These are phyloP conservation scores for Epichloe glyceriae DNA, from an alignment of 2,329 filamentous ascomycete species.

Conservation along the genomic window DNA sequence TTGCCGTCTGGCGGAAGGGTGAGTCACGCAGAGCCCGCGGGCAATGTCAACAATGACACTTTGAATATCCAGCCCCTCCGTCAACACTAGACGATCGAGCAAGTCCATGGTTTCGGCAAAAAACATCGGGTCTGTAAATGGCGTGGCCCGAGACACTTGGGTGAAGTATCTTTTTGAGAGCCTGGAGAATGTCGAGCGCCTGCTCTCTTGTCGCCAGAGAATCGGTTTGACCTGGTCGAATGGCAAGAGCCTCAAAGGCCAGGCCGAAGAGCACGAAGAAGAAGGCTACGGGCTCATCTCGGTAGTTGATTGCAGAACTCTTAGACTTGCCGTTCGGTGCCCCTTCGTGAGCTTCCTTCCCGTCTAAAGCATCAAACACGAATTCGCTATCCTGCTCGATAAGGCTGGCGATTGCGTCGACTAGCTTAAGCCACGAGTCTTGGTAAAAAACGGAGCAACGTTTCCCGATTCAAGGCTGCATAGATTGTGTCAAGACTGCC, in stretches of 20 bases:
- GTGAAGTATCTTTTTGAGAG: conserved; percentile 86
- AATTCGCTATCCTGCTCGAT: conserved; percentile 97
- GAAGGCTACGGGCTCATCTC: conserved; percentile 94
- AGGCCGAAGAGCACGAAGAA: conserved; percentile 97
- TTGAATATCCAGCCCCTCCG: conserved; percentile 80
- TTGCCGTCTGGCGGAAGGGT: conserved; percentile 64
- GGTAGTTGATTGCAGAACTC: conserved; percentile 82
- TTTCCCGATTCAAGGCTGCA: conserved; percentile 86
- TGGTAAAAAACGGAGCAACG: conserved; percentile 93
- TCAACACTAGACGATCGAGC: conserved; percentile 81
- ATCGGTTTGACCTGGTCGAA: conserved; percentile 43
- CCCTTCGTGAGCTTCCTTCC: conserved; percentile 49
- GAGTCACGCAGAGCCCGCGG: conserved; percentile 74
- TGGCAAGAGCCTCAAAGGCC: conserved; percentile 88
- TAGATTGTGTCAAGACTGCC: conserved; percentile 90
- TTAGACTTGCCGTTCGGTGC: conserved; percentile 41
- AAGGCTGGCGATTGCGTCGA: conserved; percentile 91
- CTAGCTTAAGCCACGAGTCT: conserved; percentile 89
- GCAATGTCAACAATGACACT: conserved; percentile 89
- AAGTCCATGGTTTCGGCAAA: conserved; percentile 97
- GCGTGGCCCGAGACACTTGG: conserved; percentile 92
- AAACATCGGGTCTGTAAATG: conserved; percentile 91
- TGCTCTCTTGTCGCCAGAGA: conserved; percentile 60
- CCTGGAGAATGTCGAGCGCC: conserved; percentile 76
- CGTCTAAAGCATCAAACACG: conserved; percentile 91